Conservation (phyloP, 495 filamentous ascomycete genomes). For the Lasiosphaeria miniovina region DNA sequence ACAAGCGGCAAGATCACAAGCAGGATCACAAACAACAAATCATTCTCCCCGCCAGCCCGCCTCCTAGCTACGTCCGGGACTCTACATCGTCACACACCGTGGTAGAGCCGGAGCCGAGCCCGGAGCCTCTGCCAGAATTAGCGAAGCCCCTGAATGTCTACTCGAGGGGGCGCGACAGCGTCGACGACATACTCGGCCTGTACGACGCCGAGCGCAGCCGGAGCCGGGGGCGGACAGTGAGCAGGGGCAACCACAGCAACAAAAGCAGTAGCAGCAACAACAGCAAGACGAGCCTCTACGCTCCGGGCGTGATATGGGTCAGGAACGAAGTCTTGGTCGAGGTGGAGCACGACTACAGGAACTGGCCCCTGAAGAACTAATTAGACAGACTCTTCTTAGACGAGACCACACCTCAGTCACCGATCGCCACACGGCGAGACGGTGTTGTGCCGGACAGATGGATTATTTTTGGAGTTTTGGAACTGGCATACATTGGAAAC, state of each 20-base stretch:
- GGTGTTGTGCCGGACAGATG: no score
- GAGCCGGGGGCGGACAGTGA: conserved; percentile 9
- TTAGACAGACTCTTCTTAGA: neutral
- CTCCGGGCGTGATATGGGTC: conserved; percentile 27
- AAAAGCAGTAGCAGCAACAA: neutral
- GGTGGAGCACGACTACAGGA: conserved; percentile 18
- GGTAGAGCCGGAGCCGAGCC: conserved; percentile 15
- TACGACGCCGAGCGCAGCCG: conserved; percentile 25
- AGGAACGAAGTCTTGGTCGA: conserved; percentile 29
- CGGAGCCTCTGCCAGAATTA: conserved; percentile 6
- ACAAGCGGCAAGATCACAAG: neutral
- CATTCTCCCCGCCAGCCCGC: conserved; percentile 2
- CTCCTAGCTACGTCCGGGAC: conserved; percentile 18
- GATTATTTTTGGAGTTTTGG: no score
- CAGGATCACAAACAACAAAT: conserved; percentile 1
- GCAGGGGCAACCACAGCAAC: conserved; percentile 1
- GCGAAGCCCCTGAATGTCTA: conserved; percentile 19
- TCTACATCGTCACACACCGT: conserved; percentile 26
- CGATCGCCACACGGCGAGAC: no score
- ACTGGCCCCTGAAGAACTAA: conserved; percentile 25
- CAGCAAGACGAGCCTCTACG: conserved; percentile 1
- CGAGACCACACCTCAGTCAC: neutral
- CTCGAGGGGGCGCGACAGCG: conserved; percentile 16
- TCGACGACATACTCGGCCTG: conserved; percentile 34
- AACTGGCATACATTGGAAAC: no score